Conservation (phyloP, 306 rosid genomes). For the Trifolium dubium region DNA sequence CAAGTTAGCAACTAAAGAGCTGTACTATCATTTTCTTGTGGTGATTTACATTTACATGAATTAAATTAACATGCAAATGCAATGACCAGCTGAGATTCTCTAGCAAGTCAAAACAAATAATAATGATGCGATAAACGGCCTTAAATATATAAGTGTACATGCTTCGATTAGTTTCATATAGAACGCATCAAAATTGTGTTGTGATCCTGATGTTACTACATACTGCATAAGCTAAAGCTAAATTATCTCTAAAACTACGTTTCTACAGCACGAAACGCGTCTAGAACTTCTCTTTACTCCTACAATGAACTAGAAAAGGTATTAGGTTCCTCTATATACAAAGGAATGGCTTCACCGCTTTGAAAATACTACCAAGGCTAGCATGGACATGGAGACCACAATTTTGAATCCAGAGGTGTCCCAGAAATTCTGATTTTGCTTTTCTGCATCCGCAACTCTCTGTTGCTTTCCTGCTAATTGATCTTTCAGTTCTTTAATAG, state of each 20-base stretch:
- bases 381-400: slow-evolving; percentile 85
- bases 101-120: slow-evolving; percentile 7
- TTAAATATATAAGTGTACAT: not conserved
- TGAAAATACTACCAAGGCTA: slow-evolving; percentile 77
- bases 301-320: slow-evolving; percentile 23
- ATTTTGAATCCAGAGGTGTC: slow-evolving; percentile 85
- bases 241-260: slow-evolving; percentile 42
- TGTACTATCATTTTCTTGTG: not conserved
- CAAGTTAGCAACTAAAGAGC: slow-evolving; percentile 2
- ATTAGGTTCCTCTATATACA: slow-evolving; percentile 41
- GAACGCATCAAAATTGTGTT: slow-evolving; percentile 34
- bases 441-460: slow-evolving; percentile 47
- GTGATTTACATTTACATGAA: not conserved
- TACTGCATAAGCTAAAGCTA: slow-evolving; percentile 41
- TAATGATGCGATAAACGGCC: slow-evolving; percentile 3
- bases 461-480: slow-evolving; percentile 75
- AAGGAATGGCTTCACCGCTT: slow-evolving; percentile 64
- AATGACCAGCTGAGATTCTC: not conserved
- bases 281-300: slow-evolving; percentile 46
- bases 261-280: slow-evolving; percentile 49
- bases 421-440: slow-evolving; percentile 75
- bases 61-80: slow-evolving; percentile 13
- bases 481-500: slow-evolving; percentile 82
- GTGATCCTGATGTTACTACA: slow-evolving; percentile 21
- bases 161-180: slow-evolving; percentile 15